phyloP scores from a whole-genome alignment of 1,284 basidiomycete genomes.

The Ustilago lituana region DNA sequence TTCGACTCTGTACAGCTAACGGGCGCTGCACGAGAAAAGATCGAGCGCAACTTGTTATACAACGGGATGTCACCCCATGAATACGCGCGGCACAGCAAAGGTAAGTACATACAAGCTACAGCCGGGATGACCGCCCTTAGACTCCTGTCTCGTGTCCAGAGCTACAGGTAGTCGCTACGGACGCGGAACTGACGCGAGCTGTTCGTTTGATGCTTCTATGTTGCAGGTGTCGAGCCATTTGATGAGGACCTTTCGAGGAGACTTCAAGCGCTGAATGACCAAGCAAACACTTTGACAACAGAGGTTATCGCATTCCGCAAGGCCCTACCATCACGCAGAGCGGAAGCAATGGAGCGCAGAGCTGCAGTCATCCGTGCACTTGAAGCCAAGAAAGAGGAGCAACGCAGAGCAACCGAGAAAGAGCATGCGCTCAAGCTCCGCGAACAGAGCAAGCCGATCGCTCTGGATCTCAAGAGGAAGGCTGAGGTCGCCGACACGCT shows the following conservation, averaged over 20 bases:
- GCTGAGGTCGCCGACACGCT: conserved; percentile 41
- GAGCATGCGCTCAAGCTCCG: conserved; percentile 21
- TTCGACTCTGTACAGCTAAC: conserved; percentile 19
- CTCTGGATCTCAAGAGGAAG: conserved; percentile 38
- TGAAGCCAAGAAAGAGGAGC: conserved; percentile 43
- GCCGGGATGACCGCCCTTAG: too few relatives aligned
- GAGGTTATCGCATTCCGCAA: conserved; percentile 45
- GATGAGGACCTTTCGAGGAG: conserved; percentile 42
- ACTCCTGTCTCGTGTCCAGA: too few relatives aligned
- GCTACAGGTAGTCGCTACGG: background rate
- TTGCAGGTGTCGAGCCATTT: conserved; percentile 37
- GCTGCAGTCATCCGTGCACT: conserved; percentile 34
- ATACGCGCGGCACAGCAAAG: conserved; percentile 40
- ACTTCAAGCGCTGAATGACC: conserved; percentile 34
- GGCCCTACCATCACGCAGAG: conserved; percentile 31
- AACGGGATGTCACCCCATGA: conserved; percentile 42
- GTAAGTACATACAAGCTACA: conserved; percentile 23
- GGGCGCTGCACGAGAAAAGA: conserved; percentile 33
- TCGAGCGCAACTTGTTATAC: conserved; percentile 41
- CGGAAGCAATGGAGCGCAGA: conserved; percentile 39
- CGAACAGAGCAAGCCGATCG: conserved; percentile 24
- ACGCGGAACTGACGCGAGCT: background rate
- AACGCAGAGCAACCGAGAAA: conserved; percentile 26
- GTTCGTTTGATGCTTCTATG: background rate
- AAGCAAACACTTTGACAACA: conserved; percentile 38